phyloP scores from a whole-genome alignment of 2,329 filamentous ascomycete genomes.

The Botrytis fragariae region DNA sequence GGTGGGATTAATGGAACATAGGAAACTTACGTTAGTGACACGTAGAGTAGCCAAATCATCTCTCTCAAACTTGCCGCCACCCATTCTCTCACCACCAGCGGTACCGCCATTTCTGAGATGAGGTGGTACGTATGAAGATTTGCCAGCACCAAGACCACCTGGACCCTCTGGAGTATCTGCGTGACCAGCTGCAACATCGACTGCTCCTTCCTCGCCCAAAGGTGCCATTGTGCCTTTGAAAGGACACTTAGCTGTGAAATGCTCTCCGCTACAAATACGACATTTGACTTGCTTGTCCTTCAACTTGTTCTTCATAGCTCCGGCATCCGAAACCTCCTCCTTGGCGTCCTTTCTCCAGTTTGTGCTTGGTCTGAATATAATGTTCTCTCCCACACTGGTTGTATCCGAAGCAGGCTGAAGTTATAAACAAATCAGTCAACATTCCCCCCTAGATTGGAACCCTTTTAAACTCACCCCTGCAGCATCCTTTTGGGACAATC shows the following conservation, averaged over 20 bases:
- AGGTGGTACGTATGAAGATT: conserved; percentile 90
- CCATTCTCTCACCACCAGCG: conserved; percentile 76
- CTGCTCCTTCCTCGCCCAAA: conserved; percentile 58
- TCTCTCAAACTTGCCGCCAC: conserved; percentile 82
- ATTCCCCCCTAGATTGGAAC: background rate
- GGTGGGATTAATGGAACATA: background rate
- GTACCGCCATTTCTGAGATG: conserved; percentile 73
- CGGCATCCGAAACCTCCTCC: conserved; percentile 74
- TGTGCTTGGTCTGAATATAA: conserved; percentile 87
- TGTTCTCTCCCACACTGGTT: conserved; percentile 69
- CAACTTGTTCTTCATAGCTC: conserved; percentile 75
- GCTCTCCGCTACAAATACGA: conserved; percentile 96
- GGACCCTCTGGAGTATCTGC: conserved; percentile 46
- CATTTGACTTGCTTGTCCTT: conserved; percentile 99
- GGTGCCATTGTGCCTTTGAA: conserved; percentile 99
- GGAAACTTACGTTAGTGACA: conserved; percentile 84
- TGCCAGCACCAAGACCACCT: conserved; percentile 61
- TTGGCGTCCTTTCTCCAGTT: conserved; percentile 93
- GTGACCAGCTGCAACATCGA: conserved; percentile 53
- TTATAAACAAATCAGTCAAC: conserved; percentile 11
- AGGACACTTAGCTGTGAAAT: conserved; percentile 98
- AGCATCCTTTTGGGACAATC: conserved; percentile 79
- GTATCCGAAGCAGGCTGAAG: conserved; percentile 24
- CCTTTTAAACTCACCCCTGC: conserved; percentile 50
- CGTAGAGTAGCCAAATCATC: conserved; percentile 95